Evolutionary conservation across 305 asterid genomes (phyloP).

Genomic region (Withania somnifera): DNA sequence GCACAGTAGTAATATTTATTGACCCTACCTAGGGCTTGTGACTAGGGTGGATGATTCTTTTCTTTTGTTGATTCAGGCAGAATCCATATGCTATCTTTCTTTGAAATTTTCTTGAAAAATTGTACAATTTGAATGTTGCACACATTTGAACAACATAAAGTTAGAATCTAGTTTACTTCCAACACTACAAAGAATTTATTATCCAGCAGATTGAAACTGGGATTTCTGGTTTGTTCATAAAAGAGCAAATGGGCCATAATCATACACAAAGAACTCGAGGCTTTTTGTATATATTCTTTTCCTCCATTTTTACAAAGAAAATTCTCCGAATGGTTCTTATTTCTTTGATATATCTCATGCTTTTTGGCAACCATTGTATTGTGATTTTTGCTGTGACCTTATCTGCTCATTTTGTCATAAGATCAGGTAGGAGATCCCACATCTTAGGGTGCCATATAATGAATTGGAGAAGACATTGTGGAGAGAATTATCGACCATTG

Average conservation of each 20-base stretch:
- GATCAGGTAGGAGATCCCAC: constrained; percentile 27
- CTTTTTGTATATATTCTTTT: not conserved
- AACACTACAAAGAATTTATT: not conserved
- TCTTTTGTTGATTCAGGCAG: not conserved
- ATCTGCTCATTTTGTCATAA: constrained; percentile 29
- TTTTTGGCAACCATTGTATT: not conserved
- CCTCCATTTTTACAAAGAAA: not conserved
- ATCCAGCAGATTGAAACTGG: not conserved
- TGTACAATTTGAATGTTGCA: not conserved
- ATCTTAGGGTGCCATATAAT: constrained; percentile 45
- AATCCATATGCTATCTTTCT: not conserved
- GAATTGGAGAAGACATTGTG: constrained; percentile 47
- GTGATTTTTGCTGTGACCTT: constrained; percentile 4
- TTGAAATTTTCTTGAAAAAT: not conserved
- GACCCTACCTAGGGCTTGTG: not conserved
- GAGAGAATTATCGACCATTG: constrained; percentile 31
- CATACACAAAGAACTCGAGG: not conserved
- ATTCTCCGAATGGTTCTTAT: not conserved
- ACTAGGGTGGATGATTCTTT: not conserved
- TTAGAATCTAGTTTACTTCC: not conserved
- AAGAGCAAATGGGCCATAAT: not conserved
- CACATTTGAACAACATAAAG: not conserved
- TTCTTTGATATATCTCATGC: not conserved
- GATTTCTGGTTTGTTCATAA: not conserved
- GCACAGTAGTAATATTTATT: not conserved